Conservation (phyloP, 192 early-diverging fungal species). For the Linderina pennispora region DNA sequence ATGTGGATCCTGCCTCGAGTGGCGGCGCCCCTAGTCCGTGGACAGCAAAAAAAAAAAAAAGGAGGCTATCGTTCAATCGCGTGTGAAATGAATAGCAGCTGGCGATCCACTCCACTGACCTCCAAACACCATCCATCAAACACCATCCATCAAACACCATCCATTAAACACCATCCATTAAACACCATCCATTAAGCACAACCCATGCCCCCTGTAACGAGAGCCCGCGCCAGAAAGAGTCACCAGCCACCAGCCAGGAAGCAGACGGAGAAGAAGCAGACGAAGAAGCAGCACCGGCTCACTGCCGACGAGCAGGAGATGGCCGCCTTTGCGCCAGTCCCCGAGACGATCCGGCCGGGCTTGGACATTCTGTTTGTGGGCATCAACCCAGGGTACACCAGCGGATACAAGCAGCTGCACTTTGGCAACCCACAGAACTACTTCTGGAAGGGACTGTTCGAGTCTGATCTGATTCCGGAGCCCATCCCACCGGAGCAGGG, state of each 20-base stretch:
- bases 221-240: background rate
- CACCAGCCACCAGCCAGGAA: background rate
- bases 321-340: slow-evolving; percentile 27
- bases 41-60: too few relatives aligned
- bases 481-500: slow-evolving; percentile 50
- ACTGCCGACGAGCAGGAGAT: slow-evolving; percentile 11
- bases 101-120: too few relatives aligned
- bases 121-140: too few relatives aligned
- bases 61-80: too few relatives aligned
- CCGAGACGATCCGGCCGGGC: slow-evolving; percentile 28
- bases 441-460: slow-evolving; percentile 65
- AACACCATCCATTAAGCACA: background rate
- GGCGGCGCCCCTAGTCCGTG: too few relatives aligned
- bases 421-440: slow-evolving; percentile 67
- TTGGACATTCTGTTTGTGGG: slow-evolving; percentile 64
- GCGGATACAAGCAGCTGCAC: slow-evolving; percentile 54
- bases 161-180: too few relatives aligned
- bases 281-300: slow-evolving; percentile 1
- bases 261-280: background rate
- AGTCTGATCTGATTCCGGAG: slow-evolving; percentile 54
- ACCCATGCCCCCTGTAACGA: background rate
- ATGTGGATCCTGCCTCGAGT: too few relatives aligned
- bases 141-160: too few relatives aligned
- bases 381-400: slow-evolving; percentile 64
- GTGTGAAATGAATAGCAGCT: too few relatives aligned